A percentile compares a stretch with the other conserved stretches of the same genome.
These are phyloP conservation scores for Protostelium mycophagum DNA, from an alignment of 78 protist genomes.

Conservation along the genomic window DNA sequence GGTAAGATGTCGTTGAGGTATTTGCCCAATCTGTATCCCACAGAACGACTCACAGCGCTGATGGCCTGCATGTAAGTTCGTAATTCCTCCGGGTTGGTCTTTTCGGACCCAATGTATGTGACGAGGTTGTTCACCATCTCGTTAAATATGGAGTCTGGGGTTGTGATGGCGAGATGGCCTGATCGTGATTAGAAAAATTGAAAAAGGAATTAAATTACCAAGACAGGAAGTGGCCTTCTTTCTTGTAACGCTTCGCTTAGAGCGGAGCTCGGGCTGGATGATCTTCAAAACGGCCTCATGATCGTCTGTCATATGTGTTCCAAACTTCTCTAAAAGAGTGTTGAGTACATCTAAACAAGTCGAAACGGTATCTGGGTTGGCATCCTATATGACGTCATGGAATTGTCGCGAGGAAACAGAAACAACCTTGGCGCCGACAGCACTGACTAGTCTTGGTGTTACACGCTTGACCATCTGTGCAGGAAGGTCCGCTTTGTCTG, in stretches of 20 bases:
- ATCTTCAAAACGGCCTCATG: constrained; percentile 41
- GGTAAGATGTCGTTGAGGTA: constrained; percentile 37
- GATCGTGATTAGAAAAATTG: neutral
- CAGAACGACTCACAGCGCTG: constrained; percentile 26
- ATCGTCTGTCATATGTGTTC: constrained; percentile 26
- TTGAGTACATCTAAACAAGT: constrained; percentile 47
- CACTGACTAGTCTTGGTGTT: constrained; percentile 32
- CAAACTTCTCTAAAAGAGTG: constrained; percentile 35
- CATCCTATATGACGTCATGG: neutral
- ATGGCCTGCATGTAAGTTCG: constrained; percentile 50
- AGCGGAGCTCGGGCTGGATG: constrained; percentile 36
- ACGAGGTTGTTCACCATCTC: constrained; percentile 43
- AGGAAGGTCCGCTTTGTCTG: constrained; percentile 28
- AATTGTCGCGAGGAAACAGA: neutral
- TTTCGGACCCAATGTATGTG: constrained; percentile 31
- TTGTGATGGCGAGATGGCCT: constrained; percentile 22
- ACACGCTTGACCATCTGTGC: constrained; percentile 29
- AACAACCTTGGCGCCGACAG: constrained; percentile 14
- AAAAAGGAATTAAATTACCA: constrained; percentile 13
- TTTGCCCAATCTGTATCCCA: constrained; percentile 54
- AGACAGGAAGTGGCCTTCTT: constrained; percentile 56
- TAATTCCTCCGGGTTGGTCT: constrained; percentile 52
- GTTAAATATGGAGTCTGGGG: constrained; percentile 49
- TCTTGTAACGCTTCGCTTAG: constrained; percentile 35
- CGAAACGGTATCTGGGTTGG: constrained; percentile 47